Evolutionary conservation across 805 yeast genomes (phyloP), one percentile per base, ranked within the genome.

Genomic region (Middelhovenomyces tepae): DNA sequence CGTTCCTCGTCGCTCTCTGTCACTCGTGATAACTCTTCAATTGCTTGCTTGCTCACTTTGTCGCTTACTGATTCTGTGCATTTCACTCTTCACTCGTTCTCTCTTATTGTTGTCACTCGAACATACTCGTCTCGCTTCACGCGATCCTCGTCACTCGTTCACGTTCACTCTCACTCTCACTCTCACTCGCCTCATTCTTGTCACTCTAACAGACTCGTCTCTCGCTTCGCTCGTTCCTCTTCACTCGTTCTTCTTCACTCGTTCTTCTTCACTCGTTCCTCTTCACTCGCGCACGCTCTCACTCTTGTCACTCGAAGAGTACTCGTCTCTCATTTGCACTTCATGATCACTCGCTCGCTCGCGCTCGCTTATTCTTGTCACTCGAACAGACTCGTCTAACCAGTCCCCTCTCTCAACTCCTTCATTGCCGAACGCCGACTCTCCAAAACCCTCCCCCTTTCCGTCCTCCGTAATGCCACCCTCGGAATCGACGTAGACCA

Each of bases 401-500:
- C n/a, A 51, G 67, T 73, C 45, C 69, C 62, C 49, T 69, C 84
- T 3, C 65, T 82, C 37, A 91, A 82, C 48, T 65, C 79, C 3
- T 76, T 67, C 51, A 62, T 79, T 27, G 73, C 74, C 45, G 94
- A 84, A 44, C 69, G 78, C 39, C 71, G 76, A 38, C 57, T 79
- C 28, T 76, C 75, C 30, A 64, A 68, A 31, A 64, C 75, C 13
- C 59, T 71, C 42, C 76, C 89, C 9, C 62, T 84, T 45, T 80
- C 78, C 22, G 59, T 73, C 3, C 61, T 85, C 37, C 71, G 65
- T 36, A 75, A 76, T 47, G 70, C 87, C 17, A 71, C 78, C 10
- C 60, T 85, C 32, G 95, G 94, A 36, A 80, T 85, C 28, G 95
- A 86, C 53, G 91, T 78, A 9, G 81, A 74, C 43, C 86, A 84